phyloP scores from a whole-genome alignment of 2,329 filamentous ascomycete genomes.

The Chaetomium strumarium region DNA sequence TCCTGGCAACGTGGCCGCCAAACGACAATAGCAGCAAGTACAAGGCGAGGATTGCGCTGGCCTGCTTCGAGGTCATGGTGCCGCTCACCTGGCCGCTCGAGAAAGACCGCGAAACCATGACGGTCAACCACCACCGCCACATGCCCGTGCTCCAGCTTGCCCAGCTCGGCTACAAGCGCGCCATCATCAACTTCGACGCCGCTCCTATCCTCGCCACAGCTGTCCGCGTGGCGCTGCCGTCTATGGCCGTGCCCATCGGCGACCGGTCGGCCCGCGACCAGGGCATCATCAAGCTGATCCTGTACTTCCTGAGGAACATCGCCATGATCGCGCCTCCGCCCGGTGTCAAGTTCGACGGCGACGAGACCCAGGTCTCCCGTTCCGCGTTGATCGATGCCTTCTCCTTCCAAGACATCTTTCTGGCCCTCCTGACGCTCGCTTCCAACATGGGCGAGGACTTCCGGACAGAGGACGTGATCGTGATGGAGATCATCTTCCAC shows the following conservation, averaged over 20 bases:
- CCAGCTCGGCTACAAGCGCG: conserved; percentile 84
- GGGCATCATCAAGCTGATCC: conserved; percentile 81
- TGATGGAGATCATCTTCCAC: conserved; percentile 90
- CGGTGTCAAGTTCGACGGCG: conserved; percentile 71
- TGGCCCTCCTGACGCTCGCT: conserved; percentile 75
- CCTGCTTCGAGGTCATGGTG: conserved; percentile 84
- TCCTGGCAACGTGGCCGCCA: conserved; percentile 76
- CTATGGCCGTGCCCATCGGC: conserved; percentile 71
- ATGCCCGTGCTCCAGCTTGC: conserved; percentile 82
- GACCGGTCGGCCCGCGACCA: conserved; percentile 78
- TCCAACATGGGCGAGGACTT: conserved; percentile 96
- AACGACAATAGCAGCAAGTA: conserved; percentile 65
- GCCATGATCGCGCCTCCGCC: conserved; percentile 73
- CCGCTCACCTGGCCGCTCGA: conserved; percentile 93
- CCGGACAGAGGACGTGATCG: conserved; percentile 75
- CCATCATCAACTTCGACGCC: conserved; percentile 76
- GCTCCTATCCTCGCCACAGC: conserved; percentile 73
- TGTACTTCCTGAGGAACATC: conserved; percentile 87
- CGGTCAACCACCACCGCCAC: conserved; percentile 87
- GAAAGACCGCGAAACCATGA: conserved; percentile 71
- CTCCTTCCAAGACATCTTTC: conserved; percentile 83
- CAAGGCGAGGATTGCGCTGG: conserved; percentile 72
- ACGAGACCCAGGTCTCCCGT: conserved; percentile 82
- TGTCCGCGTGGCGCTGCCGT: conserved; percentile 74
- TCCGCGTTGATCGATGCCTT: conserved; percentile 86